Percentiles rank a stretch among this genome's conserved stretches.
These are phyloP conservation scores for Lactarius pseudohatsudake DNA, from an alignment of 768 basidiomycete genomes.

Conservation along the genomic window DNA sequence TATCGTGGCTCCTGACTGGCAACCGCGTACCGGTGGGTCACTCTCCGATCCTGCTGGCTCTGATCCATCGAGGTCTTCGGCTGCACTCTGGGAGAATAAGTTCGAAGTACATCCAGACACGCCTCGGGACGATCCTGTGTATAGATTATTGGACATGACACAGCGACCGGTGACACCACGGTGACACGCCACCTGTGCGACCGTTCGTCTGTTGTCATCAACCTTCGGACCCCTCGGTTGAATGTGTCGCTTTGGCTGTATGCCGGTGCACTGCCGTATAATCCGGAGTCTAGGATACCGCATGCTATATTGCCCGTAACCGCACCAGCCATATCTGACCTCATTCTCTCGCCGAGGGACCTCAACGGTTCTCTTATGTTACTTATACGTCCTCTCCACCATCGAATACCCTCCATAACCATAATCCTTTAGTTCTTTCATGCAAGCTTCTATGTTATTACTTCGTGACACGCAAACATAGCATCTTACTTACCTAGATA, in stretches of 20 bases:
- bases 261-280: not conserved
- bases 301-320: not conserved
- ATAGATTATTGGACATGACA: slow-evolving; percentile 27
- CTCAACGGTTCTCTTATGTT: not conserved
- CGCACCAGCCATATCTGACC: not conserved
- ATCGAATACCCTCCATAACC: not conserved
- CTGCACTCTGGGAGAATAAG: slow-evolving; percentile 82
- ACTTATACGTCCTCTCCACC: not conserved
- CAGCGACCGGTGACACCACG: slow-evolving; percentile 19
- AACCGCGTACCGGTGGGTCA: slow-evolving; percentile 50
- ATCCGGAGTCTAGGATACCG: not conserved
- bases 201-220: not conserved
- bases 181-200: not conserved
- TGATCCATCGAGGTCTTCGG: slow-evolving; percentile 79
- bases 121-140: slow-evolving; percentile 57
- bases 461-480: not conserved
- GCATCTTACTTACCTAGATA: slow-evolving; percentile 3
- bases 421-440: not conserved
- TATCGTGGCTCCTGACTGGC: slow-evolving; percentile 60
- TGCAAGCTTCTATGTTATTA: not conserved
- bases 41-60: slow-evolving; percentile 71
- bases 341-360: not conserved
- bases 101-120: slow-evolving; percentile 90
- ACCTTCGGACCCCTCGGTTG: not conserved
- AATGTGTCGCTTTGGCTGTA: not conserved